These are phyloP conservation scores for Scleroderma bovista DNA, from an alignment of 768 basidiomycete species.

Conservation along the genomic window DNA sequence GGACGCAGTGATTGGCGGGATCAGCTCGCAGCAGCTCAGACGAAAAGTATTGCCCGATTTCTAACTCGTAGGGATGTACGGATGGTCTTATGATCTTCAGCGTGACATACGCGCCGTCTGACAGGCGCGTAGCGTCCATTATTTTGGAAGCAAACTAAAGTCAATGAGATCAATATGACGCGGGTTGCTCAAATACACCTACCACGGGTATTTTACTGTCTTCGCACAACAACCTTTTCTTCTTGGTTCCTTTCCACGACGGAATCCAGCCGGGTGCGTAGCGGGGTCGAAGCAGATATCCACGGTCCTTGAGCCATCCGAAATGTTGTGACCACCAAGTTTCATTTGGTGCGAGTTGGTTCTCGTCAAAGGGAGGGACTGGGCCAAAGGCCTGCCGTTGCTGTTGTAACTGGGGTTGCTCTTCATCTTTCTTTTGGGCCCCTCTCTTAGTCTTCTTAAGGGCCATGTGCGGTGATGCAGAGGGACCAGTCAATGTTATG, in stretches of 20 bases:
- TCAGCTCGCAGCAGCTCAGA: neutral
- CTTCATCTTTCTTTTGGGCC: neutral
- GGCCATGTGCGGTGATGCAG: neutral
- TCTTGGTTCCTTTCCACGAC: conserved; percentile 23
- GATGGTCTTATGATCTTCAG: conserved; percentile 18
- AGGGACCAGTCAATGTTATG: no score
- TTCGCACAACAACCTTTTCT: conserved; percentile 4
- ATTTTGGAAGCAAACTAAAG: conserved; percentile 27
- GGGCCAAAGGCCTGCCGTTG: neutral
- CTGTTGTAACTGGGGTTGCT: neutral
- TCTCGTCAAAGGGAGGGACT: neutral
- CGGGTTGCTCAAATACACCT: neutral
- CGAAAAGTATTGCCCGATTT: conserved; percentile 12
- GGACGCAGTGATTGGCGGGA: conserved; percentile 17
- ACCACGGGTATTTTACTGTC: conserved; percentile 12
- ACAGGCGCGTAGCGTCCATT: conserved; percentile 22
- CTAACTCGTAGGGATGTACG: conserved; percentile 12
- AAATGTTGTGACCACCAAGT: conserved; percentile 20
- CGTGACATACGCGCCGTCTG: conserved; percentile 20
- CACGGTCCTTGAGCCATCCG: conserved; percentile 23
- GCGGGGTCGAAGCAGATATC: conserved; percentile 31
- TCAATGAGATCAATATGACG: conserved; percentile 26
- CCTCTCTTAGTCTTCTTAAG: neutral
- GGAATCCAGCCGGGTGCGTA: conserved; percentile 27
- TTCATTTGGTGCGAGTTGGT: neutral